Evolutionary conservation across 306 rosid species (phyloP).

Genomic region (Trifolium repens): DNA sequence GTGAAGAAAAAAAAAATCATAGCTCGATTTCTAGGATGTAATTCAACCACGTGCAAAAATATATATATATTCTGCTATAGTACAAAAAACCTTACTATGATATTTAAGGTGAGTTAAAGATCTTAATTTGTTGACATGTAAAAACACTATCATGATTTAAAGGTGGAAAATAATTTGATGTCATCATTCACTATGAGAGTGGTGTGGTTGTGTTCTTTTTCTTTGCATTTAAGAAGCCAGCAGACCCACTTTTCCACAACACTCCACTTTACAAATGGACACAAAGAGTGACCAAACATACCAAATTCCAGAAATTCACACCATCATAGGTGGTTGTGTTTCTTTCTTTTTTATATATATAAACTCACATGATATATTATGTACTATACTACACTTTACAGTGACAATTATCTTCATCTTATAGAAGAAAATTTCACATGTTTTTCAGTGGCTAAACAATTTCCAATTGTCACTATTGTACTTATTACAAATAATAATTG

Average conservation of each 20-base stretch:
- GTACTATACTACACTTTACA: neutral
- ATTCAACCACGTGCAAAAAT: too few species aligned
- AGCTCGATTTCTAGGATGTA: too few species aligned
- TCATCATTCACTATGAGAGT: neutral
- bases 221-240: neutral
- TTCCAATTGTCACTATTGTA: neutral
- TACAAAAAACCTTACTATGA: too few species aligned
- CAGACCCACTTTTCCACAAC: neutral
- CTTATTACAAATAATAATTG: neutral
- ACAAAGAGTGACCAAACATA: neutral
- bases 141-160: neutral
- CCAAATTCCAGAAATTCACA: neutral
- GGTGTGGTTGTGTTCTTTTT: neutral
- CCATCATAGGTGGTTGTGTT: neutral
- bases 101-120: too few species aligned
- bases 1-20: too few species aligned
- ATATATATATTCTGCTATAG: too few species aligned
- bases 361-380: neutral
- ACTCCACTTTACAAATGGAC: neutral
- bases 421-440: neutral
- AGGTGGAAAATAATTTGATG: neutral
- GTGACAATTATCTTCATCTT: neutral
- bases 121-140: neutral
- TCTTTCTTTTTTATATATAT: neutral
- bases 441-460: conserved; percentile 6